Conservation (phyloP, 495 filamentous ascomycete species). For the Rostrohypoxylon terebratum region DNA sequence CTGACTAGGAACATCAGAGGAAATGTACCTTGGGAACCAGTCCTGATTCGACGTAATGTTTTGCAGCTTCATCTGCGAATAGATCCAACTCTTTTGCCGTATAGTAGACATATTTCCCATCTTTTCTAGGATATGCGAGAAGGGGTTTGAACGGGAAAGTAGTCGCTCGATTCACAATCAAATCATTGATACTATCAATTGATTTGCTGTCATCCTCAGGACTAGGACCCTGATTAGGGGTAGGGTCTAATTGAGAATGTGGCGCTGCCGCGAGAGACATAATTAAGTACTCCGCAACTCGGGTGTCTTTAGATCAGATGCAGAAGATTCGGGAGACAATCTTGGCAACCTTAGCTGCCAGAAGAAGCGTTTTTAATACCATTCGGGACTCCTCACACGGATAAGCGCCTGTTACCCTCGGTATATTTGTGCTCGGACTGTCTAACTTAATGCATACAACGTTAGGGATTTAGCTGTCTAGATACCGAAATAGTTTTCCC, state of each 20-base stretch:
- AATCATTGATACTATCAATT: conserved; percentile 46
- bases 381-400: background rate
- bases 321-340: background rate
- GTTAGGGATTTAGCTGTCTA: conserved; percentile 7
- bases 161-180: conserved; percentile 46
- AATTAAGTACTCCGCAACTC: background rate
- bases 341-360: background rate
- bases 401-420: background rate
- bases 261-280: conserved; percentile 30
- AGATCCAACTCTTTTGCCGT: conserved; percentile 51
- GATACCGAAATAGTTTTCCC: conserved; percentile 10
- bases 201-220: conserved; percentile 13
- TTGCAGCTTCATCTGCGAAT: conserved; percentile 51
- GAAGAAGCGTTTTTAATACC: conserved; percentile 1
- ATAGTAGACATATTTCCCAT: conserved; percentile 51
- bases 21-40: conserved; percentile 27
- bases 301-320: background rate
- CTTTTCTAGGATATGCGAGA: conserved; percentile 51
- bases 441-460: conserved; percentile 11
- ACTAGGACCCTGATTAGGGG: background rate
- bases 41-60: conserved; percentile 34
- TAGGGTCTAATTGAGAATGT: conserved; percentile 1
- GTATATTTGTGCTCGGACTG: background rate
- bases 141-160: conserved; percentile 46
- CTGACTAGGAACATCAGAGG: background rate